A percentile compares a stretch with the other conserved stretches of the same genome.
phyloP scores from a whole-genome alignment of 2,329 filamentous ascomycete genomes.

The Laburnicola sp. region DNA sequence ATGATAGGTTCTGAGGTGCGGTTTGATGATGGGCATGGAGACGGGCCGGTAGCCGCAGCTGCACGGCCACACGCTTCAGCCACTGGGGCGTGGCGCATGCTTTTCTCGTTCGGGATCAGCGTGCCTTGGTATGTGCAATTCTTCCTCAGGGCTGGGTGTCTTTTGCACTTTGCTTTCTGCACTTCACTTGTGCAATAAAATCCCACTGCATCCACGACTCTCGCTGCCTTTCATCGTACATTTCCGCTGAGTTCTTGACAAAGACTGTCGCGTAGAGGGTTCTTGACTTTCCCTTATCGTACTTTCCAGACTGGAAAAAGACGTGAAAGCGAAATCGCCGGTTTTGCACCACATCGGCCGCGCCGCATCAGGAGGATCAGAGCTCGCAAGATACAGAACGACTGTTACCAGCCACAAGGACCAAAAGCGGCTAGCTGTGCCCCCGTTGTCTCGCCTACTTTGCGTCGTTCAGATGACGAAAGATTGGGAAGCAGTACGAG shows the following conservation, averaged over 20 bases:
- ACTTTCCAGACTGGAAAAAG: too few species aligned
- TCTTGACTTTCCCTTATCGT: neutral
- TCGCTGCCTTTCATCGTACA: neutral
- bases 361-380: too few species aligned
- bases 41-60: too few species aligned
- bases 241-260: neutral
- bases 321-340: too few species aligned
- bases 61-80: neutral
- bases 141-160: neutral
- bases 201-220: neutral
- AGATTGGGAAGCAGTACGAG: slow-evolving; percentile 34
- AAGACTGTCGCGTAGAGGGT: neutral
- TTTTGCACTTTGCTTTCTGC: neutral
- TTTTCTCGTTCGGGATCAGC: neutral
- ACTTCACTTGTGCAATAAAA: slow-evolving; percentile 4
- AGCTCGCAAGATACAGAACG: too few species aligned
- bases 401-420: too few species aligned
- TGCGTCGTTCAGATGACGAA: slow-evolving; percentile 31
- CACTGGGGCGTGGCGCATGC: neutral
- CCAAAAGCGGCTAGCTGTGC: neutral
- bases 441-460: neutral
- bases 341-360: too few species aligned
- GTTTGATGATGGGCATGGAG: too few species aligned
- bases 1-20: too few species aligned
- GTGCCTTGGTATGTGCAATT: slow-evolving; percentile 5